Base-by-base conservation (phyloP, 1,139 yeast species). In the Debaryomyces fabryi region DNA sequence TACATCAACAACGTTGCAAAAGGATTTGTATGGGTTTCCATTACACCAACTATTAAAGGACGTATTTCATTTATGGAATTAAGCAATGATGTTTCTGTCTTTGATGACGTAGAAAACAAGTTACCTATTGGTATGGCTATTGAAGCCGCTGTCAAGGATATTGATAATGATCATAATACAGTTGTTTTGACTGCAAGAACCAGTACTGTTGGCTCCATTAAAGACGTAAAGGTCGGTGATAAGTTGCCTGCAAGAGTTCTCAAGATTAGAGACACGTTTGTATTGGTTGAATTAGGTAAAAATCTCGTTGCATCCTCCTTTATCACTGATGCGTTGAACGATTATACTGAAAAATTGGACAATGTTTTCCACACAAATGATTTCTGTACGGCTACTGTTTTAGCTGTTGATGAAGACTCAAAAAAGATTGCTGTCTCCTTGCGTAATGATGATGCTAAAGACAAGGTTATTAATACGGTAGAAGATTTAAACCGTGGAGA, bases 271-370 rank as follows among this genome's bases (percentile, higher is more conserved):
- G 86, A 82, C 16, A 77, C 78, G 45, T 83, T 78, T 57, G 83
- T 88, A 21, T 68, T 88, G 51, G 86, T 88, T 41, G 88, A 85
- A 54, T 68, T 89, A 40, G 88, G 89, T 18, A 76, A 76, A 30
- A 75, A 74, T 42, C 74, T 86, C 16, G 73, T 77, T 48, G 97
- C 90, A 27, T 76, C 84, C 53, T 82, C 91, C 3, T 85, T 75
- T 62, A 77, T 85, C 44, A 86, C 96, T 3, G 97, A 91, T 65
- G 91, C 96, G 13, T 74, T 88, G 55, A 81, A 86, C 58, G 87
- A 89, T 59, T 89, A 83, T 62, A 74, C 83, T 27, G 72, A 76
- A 25, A 74, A 81, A 41, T 68, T 86, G 48, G 75, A 73, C 15
- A 76, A 74, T n/a, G 74, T 71, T 1, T 89, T 76, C 64, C 68